A percentile compares a stretch with the other conserved stretches of the same genome.
Evolutionary conservation across 495 filamentous ascomycete genomes (phyloP).

Genomic region (Penicillium riverlandense): DNA sequence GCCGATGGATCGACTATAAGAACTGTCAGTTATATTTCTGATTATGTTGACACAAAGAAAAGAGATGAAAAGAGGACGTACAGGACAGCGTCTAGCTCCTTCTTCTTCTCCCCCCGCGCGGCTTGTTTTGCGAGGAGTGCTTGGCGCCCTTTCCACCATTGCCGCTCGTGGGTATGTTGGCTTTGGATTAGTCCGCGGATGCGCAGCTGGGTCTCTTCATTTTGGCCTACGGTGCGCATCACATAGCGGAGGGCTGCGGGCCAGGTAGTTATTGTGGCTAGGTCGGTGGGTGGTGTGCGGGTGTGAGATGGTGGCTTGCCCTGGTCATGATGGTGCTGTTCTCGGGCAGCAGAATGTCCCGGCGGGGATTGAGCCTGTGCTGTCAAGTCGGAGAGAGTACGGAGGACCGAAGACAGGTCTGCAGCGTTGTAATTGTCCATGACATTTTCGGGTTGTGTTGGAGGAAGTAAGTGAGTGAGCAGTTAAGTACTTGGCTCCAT

Average conservation of each 20-base stretch:
- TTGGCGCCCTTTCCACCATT: conserved; percentile 54
- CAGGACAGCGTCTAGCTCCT: conserved; percentile 46
- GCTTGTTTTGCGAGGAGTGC: conserved; percentile 45
- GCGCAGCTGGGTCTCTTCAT: conserved; percentile 33
- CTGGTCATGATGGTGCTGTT: conserved; percentile 4
- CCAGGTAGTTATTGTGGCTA: conserved; percentile 61
- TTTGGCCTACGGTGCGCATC: conserved; percentile 48
- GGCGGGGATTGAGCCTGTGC: background rate
- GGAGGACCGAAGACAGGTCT: conserved; percentile 47
- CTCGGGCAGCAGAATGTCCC: background rate
- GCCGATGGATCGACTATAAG: conserved; percentile 31
- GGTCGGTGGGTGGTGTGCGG: conserved; percentile 21
- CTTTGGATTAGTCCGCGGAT: conserved; percentile 51
- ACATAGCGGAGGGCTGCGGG: conserved; percentile 54
- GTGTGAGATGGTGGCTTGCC: conserved; percentile 1
- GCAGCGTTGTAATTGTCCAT: conserved; percentile 29
- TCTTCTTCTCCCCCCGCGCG: conserved; percentile 40
- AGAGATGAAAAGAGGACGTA: conserved; percentile 11
- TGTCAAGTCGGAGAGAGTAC: conserved; percentile 29
- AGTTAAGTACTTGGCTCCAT: conserved; percentile 5
- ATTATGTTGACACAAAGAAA: background rate
- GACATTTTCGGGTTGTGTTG: conserved; percentile 14
- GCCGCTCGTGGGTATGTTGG: conserved; percentile 56
- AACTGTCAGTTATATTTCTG: background rate
- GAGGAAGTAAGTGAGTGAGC: background rate